A percentile compares a stretch with the other conserved stretches of the same genome.
Conservation (phyloP, 2,329 filamentous ascomycete species). For the Pyrenophora seminiperda region DNA sequence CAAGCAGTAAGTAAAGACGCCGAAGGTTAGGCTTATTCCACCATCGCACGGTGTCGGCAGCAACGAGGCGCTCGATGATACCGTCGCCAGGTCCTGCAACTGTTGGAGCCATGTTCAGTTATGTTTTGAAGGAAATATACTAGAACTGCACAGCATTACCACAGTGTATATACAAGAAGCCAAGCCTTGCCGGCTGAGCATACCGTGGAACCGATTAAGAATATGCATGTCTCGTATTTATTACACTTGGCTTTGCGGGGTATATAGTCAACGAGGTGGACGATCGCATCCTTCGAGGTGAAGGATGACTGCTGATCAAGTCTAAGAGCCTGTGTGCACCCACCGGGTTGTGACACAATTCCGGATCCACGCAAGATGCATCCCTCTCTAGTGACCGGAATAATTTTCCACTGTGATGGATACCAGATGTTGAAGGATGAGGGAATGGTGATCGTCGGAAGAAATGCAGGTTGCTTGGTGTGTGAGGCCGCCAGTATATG, state of each 20-base stretch:
- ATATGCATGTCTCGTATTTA: slow-evolving; percentile 3
- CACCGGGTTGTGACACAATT: neutral
- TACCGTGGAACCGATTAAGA: neutral
- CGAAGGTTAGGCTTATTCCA: slow-evolving; percentile 65
- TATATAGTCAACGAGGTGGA: neutral
- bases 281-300: slow-evolving; percentile 7
- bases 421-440: neutral
- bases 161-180: neutral
- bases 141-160: neutral
- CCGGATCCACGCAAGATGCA: neutral
- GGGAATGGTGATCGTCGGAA: neutral
- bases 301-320: slow-evolving; percentile 4
- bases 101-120: slow-evolving; percentile 28
- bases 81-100: slow-evolving; percentile 26
- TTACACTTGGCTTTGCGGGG: slow-evolving; percentile 34
- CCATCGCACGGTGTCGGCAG: slow-evolving; percentile 55
- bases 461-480: neutral
- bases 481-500: neutral
- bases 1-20: slow-evolving; percentile 61
- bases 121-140: no score
- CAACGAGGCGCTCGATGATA: slow-evolving; percentile 40
- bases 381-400: neutral
- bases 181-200: slow-evolving; percentile 1
- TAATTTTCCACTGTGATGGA: neutral
- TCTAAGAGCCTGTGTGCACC: no score